Evolutionary conservation across 208 protist species (phyloP), one percentile per base, ranked within the genome.

Genomic region (Trypanosoma melophagium): DNA sequence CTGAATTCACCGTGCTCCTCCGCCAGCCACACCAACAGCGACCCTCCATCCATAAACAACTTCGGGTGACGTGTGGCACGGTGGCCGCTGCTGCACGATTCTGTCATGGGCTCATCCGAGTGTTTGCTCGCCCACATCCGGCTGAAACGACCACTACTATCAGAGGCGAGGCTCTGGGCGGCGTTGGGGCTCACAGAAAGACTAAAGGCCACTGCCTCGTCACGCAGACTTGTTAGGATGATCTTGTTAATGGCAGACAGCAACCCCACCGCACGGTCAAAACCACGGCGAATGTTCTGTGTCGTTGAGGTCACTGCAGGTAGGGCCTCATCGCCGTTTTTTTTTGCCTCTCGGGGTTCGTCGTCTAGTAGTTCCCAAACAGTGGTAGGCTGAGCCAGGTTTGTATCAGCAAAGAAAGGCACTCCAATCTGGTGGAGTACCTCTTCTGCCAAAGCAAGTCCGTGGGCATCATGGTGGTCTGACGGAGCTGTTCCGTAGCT

Each of bases 371-470:
- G n/a, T 66, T 87, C 82, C 77, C 82, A 84, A 16, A 84, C 67
- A 2, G 75, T 83, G 17, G 53, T 61, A 19, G 82, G 64, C 7
- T 49, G 38, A 28, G 24, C 50, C 58, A 81, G 73, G 50, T 77
- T 84, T 55, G 75, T 70, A 77, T 89, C 83, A 31, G 83, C 83
- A 42, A 89, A 80, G 62, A 89, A 89, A 12, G 83, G 83, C 13
- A 89, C 52, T 44, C 69, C 67, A 22, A 86, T 56, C 49, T 79
- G 65, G 47, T 89, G 79, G 28, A 89, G 59, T 28, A 85, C 51
- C 40, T 76, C 77, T 64, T 89, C 79, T 5, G 80, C 69, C 40
- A 85, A 66, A 60, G 76, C 22, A 56, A 89, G 77, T 12, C 67
- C 64, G 44, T 75, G 65, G 0, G 16, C 21, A 45, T 70, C 65